A percentile compares a stretch with the other conserved stretches of the same genome.
Conservation (phyloP, 1,284 basidiomycete genomes). For the Lentinula novae-zelandiae region DNA sequence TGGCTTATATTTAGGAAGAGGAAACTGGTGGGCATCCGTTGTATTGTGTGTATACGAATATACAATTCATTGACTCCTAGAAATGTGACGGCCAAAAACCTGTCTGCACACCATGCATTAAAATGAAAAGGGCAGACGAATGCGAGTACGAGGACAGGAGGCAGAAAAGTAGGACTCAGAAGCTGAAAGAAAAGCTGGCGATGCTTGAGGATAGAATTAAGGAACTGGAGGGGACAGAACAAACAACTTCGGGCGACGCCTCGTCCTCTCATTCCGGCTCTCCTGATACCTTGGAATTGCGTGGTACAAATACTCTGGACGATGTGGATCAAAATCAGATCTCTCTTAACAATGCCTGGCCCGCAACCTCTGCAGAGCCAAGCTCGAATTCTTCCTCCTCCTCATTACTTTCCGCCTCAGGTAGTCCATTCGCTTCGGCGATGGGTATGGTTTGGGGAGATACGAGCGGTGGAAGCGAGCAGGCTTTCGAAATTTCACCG, state of each 20-base stretch:
- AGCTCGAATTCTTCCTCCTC: conserved; percentile 18
- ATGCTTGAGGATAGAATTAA: conserved; percentile 50
- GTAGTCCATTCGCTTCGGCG: conserved; percentile 9
- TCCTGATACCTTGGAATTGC: conserved; percentile 4
- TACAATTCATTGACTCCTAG: conserved; percentile 24
- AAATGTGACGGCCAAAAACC: conserved; percentile 61
- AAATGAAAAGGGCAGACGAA: conserved; percentile 47
- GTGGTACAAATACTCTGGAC: background rate
- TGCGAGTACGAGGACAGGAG: conserved; percentile 62
- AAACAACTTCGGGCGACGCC: conserved; percentile 23
- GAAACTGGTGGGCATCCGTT: conserved; percentile 45
- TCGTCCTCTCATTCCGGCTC: conserved; percentile 17
- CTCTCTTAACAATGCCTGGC: conserved; percentile 13
- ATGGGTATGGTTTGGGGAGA: background rate
- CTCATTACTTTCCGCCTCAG: conserved; percentile 11
- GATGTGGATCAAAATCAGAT: conserved; percentile 5
- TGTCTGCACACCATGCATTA: conserved; percentile 51
- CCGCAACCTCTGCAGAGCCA: conserved; percentile 16
- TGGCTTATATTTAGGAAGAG: conserved; percentile 37
- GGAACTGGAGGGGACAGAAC: conserved; percentile 41
- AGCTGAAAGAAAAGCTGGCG: conserved; percentile 53
- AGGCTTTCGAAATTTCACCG: conserved; percentile 18
- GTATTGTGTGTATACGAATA: background rate
- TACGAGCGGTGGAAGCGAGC: conserved; percentile 6
- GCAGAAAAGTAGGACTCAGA: conserved; percentile 57